Base-by-base conservation (phyloP, 2,329 filamentous ascomycete genomes). In the Neonectria hederae region DNA sequence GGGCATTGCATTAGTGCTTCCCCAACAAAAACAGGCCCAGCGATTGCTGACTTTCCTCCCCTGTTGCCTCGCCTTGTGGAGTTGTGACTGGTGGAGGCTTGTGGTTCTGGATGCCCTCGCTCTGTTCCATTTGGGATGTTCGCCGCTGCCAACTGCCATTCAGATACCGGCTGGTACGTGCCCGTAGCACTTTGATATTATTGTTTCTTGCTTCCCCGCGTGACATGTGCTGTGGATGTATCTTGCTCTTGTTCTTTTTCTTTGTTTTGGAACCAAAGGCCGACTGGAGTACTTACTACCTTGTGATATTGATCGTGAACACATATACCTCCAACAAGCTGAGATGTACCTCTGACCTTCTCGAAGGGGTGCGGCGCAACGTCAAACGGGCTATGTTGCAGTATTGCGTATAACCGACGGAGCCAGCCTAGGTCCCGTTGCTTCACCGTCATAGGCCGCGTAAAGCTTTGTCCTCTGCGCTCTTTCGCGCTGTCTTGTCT, bases 11-110 rank as follows among this genome's bases (percentile, higher is more conserved):
- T 74, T 74, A 74, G 72, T 69, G 72, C 60, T 70, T 74, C 72
- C 72, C 72, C 72, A 74, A 74, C 72, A 74, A 74, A 73, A 73
- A 72, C 35, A 45, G 62, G 60, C 60, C 60, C 59, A 58, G 35
- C 61, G 61, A 62, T 51, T 54, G 52, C 51, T 48, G 19, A 32
- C 55, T 43, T 38, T n/a, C 13, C n/a, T 38, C 5, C 8, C 28
- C 28, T 28, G 28, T 28, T 28, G 28, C 10, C 28, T 28, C 28
- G 35, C 14, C 14, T 38, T 17, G 32, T 35, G 32, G 32, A 38
- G 42, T 51, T 51, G n/a, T 51, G 46, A 26, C 10, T 51, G 26
- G 46, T n/a, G 22, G 38, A 21, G 38, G n/a, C 21, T 28, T 30
- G 17, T 19, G 26, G n/a, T 28, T 51, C 28, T 32, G 26, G 48